Evolutionary conservation across 805 yeast species (phyloP).

Genomic region (Ogataea paraovalis): DNA sequence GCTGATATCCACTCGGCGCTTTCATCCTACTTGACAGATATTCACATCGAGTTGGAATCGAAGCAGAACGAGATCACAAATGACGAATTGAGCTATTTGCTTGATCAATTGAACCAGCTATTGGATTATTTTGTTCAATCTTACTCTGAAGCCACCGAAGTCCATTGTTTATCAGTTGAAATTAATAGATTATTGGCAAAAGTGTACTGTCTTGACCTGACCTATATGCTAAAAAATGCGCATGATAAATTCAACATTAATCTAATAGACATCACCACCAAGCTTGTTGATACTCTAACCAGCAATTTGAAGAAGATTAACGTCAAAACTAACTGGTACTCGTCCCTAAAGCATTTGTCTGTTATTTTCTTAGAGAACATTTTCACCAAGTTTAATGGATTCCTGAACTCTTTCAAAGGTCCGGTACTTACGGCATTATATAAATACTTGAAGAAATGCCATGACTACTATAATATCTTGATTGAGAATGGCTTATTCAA

Average conservation of each 20-base stretch:
- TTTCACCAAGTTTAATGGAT: slow-evolving; percentile 32
- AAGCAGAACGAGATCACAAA: slow-evolving; percentile 4
- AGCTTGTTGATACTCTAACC: slow-evolving; percentile 18
- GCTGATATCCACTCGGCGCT: slow-evolving; percentile 11
- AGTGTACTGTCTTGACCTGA: slow-evolving; percentile 18
- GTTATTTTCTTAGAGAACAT: slow-evolving; percentile 27
- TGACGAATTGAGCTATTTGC: slow-evolving; percentile 20
- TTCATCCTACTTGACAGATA: slow-evolving; percentile 15
- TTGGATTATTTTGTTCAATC: slow-evolving; percentile 18
- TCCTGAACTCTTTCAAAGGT: slow-evolving; percentile 29
- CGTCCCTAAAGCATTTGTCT: slow-evolving; percentile 29
- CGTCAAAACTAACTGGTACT: slow-evolving; percentile 31
- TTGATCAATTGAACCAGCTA: slow-evolving; percentile 23
- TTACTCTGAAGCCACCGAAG: slow-evolving; percentile 20
- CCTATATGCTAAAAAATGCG: slow-evolving; percentile 26
- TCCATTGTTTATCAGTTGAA: slow-evolving; percentile 22
- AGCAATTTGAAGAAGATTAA: slow-evolving; percentile 26
- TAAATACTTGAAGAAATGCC: slow-evolving; percentile 30
- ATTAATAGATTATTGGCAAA: slow-evolving; percentile 24
- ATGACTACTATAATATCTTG: slow-evolving; percentile 31
- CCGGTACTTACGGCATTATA: slow-evolving; percentile 26
- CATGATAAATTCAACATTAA: slow-evolving; percentile 31
- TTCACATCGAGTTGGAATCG: slow-evolving; percentile 9
- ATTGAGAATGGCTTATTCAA: slow-evolving; percentile 28
- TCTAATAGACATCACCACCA: slow-evolving; percentile 28